Base-by-base conservation (phyloP, 2,329 filamentous ascomycete genomes). In the Ceratocystiopsis brevicomis region DNA sequence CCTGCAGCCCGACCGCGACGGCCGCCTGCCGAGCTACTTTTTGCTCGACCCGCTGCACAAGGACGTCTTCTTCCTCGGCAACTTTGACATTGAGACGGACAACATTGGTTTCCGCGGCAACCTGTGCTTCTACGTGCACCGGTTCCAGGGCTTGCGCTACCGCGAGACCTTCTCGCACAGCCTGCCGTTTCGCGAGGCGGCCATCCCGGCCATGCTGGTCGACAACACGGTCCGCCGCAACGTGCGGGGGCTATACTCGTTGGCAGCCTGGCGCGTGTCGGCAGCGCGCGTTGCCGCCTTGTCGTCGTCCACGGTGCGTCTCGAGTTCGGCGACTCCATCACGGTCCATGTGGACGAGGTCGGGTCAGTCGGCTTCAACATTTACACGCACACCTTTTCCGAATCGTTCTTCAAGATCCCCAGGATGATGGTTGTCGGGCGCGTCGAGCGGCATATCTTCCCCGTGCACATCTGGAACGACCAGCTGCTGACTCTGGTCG, bases 391-490 rank as follows among this genome's bases (percentile, higher is more conserved):
- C 17, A 37, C 25, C 3, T 51, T 51, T 32, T 17, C 36, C 15
- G 12, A 18, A 15, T 45, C 47, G 0, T 47, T 36, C 19, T 49
- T 45, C 37, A 41, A 17, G 14, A 42, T 50, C 34, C 45, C 45
- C 36, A 45, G 37, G 32, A 37, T 39, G 25, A 16, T 40, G 16
- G 40, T 40, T 13, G 38, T 45, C 5, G 16, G 38, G 9, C n/a
- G 35, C 9, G 33, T 38, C 38, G 25, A 30, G 14, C 41, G 39
- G 15, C 30, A 25, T 18, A 36, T 15, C 6, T 30, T 38, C 18
- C 6, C 30, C 13, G 41, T 45, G 19, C 48, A 49, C 33, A 38
- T 50, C 17, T 51, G 49, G 49, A 47, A 50, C 44, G 48, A 46
- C 44, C 48, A 50, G 49, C 21, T 49, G 33, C 32, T 49, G 17